Base-by-base conservation (phyloP, 2,329 filamentous ascomycete genomes). In the Aspergillus jensenii region DNA sequence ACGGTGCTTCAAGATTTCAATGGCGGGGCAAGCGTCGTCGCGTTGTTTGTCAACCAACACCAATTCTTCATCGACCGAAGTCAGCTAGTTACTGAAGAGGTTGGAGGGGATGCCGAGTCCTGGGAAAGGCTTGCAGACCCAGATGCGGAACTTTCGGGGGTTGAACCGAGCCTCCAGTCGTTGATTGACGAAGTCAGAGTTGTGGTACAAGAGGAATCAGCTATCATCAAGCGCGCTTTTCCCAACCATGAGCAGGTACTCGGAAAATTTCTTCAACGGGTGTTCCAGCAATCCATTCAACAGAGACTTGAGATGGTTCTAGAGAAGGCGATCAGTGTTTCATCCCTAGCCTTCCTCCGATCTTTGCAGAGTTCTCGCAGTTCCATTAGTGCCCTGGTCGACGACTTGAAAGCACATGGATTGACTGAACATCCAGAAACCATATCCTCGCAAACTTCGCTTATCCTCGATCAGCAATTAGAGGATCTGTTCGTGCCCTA, bases 51-150 rank as follows among this genome's bases (percentile, higher is more conserved):
- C 70, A 99, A 99, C 71, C 95, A 99, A 74, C 96, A 99, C 76
- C 92, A 96, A 70, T 99, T 99, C 82, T 99, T 99, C 78, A 97
- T 99, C 70, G 95, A 98, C 71, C 84, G 93, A 25, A 95, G 92
- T 65, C 93, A 98, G 73, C 81, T 99, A 57, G 88, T 96, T 50
- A 90, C 89, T 0, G 93, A 96, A 68, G 93, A 96, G 72, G 86
- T 96, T 41, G 74, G 73, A 23, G 78, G 77, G 27, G 78, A 81
- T 61, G 68, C 72, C n/a, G 77, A 91, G 61, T 88, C 87, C 2
- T 97, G 93, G 93, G 93, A 98, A 57, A 88, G 89, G 65, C 82
- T 99, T 52, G 93, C 96, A 47, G 95, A 99, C 70, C 96, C 96
- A 0, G 95, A 99, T 76, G 87, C 90, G 0, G 93, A 96, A 50